Base-by-base conservation (phyloP, 164 flowering plant genomes). In the Akebia trifoliata region DNA sequence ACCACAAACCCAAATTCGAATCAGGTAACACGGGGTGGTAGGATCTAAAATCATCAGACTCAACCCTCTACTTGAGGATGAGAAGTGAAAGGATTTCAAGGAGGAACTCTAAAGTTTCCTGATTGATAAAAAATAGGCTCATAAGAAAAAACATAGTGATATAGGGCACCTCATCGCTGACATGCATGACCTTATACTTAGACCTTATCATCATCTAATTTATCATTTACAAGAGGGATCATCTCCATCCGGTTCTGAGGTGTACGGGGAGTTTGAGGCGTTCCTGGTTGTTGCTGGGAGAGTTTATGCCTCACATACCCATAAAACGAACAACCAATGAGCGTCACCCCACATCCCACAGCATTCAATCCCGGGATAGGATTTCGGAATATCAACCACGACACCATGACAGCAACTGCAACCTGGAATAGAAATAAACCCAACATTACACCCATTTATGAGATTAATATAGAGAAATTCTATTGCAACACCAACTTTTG, bases 271-370 rank as follows among this genome's bases (percentile, higher is more conserved):
- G 89, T 83, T 22, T 58, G 38, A 1, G 72, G 72, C 0, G 67
- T 80, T 34, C 87, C 95, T 2, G 91, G 88, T 15, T 71, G 72
- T 64, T 79, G 96, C 36, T 90, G 94, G 2, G 96, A 76, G 36
- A 93, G 75, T 76, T 66, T 50, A 69, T 94, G 94, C 71, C 99
- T 79, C 54, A 90, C 91, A 50, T 90, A 94, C 34, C 99, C 99
- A 57, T 94, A 94, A 77, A 94, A 94, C 22, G 99, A 90, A 54
- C 99, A 94, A 15, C 99, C 99, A 17, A 77, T 52, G 5, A 94
- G 95, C 1, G 99, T 94, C 3, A 94, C 69, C 0, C 64, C 86
- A 64, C 99, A 94, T 62, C 99, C 97, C 47, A 87, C 74, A 3
- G 97, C 93, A 66, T 94, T 94, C 74, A 86, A 44, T 32, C 51